Evolutionary conservation across 164 flowering plant species (phyloP).

Genomic region (Euptelea pleiosperma): DNA sequence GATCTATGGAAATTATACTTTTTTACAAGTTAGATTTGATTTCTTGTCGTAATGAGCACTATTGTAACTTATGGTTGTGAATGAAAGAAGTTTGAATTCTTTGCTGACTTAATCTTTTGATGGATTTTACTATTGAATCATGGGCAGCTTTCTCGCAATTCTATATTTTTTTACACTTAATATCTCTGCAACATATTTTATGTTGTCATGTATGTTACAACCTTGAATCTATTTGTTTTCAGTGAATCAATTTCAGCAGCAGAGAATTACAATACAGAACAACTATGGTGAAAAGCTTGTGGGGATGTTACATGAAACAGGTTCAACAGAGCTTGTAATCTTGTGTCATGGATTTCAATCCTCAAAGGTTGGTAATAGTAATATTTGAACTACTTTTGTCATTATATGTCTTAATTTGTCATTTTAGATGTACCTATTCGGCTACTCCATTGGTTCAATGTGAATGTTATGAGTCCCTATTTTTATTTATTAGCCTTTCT

Average conservation of each 20-base stretch:
- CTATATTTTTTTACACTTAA: too few species aligned
- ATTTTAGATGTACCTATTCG: too few species aligned
- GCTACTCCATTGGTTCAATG: too few species aligned
- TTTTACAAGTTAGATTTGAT: not conserved
- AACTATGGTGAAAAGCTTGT: constrained; percentile 18
- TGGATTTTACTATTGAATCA: not conserved
- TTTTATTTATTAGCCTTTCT: too few species aligned
- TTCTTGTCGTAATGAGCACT: not conserved
- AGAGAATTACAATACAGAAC: constrained; percentile 12
- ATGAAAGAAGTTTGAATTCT: not conserved
- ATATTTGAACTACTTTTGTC: not conserved
- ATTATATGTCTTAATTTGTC: not conserved
- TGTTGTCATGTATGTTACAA: not conserved
- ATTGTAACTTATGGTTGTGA: not conserved
- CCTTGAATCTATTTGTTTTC: constrained; percentile 9
- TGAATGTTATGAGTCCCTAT: too few species aligned
- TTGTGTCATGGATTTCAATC: constrained; percentile 22
- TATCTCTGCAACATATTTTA: not conserved
- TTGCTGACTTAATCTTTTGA: not conserved
- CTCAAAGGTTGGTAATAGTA: constrained; percentile 12
- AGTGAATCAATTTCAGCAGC: constrained; percentile 43
- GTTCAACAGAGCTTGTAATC: constrained; percentile 17
- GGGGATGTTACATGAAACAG: constrained; percentile 21
- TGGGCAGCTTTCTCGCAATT: too few species aligned
- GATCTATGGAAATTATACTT: not conserved